Evolutionary conservation across 2,329 filamentous ascomycete genomes (phyloP), one percentile per base, ranked within the genome.

Genomic region (Epichloe bromicola): DNA sequence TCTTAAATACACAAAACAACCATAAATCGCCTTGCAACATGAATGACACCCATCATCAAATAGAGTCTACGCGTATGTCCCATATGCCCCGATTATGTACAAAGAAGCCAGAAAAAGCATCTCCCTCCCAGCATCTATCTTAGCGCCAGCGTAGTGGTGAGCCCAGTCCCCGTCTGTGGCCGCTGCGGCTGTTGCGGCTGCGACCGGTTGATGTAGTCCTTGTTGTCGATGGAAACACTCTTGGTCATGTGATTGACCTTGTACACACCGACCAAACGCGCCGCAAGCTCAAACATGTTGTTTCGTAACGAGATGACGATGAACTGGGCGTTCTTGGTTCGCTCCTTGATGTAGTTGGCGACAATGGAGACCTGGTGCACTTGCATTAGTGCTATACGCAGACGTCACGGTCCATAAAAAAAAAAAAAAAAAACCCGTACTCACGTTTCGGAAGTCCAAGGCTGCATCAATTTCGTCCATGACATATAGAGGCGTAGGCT

Each of bases 391-490:
- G 12, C 34, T 38, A 12, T 33, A 45, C 38, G 8, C 19, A 36
- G 20, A 43, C 38, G 1, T 19, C 40, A 20, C 3, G 19, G 40
- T 42, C 20, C 5, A 19, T 2, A 23, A 51, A 41, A 20, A 52
- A 40, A 41, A 3, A 46, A 19, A 50, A 40, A 52, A 51, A 40
- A 43, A 48, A 26, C n/a, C 34, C 20, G 37, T 43, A 81, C 87
- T 83, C 64, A 95, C 93, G 65, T 98, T 98, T 70, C 90, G 77
- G 75, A 98, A 98, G 73, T 98, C 93, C 71, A 98, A 70, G 33
- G 93, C 93, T 20, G 93, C 93, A 69, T 98, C 93, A 66, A 98
- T 98, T 73, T 98, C 93, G 70, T 98, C 93, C 93, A 98, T 98
- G 61, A 98, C 93, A 67, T 98, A 98, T 55, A 98, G 70, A 49